Conservation (phyloP, 2,329 filamentous ascomycete species). For the Colletotrichum costaricense region DNA sequence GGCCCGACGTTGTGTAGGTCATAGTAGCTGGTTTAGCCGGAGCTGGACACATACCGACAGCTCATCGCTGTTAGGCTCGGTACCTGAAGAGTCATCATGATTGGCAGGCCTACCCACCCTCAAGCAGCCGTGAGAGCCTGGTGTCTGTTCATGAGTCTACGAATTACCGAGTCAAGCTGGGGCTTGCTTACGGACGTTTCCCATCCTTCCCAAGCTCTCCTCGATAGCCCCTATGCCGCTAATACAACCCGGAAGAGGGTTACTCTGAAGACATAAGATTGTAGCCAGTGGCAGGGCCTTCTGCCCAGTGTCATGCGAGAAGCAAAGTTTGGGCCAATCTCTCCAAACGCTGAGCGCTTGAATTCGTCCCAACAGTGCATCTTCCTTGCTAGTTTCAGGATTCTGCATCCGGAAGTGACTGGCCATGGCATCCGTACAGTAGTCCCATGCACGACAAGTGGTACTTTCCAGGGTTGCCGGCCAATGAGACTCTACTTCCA, state of each 20-base stretch:
- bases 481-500: constrained; percentile 16
- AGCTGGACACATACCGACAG: neutral
- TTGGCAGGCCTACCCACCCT: neutral
- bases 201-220: neutral
- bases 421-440: constrained; percentile 22
- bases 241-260: constrained; percentile 10
- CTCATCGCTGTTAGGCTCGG: neutral
- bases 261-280: neutral
- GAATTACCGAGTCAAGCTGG: neutral
- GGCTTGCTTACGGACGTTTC: neutral
- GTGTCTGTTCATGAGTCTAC: neutral
- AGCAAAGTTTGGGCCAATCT: neutral
- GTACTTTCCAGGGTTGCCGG: neutral
- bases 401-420: constrained; percentile 34
- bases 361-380: constrained; percentile 23
- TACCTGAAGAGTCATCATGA: neutral
- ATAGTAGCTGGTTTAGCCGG: neutral
- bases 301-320: neutral
- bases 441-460: constrained; percentile 19
- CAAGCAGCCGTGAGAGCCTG: neutral
- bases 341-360: neutral
- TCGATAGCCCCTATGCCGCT: neutral
- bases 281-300: neutral
- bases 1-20: neutral
- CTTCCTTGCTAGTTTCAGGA: constrained; percentile 32